Evolutionary conservation across 2,329 filamentous ascomycete species (phyloP).

Genomic region (Bertia moriformis): DNA sequence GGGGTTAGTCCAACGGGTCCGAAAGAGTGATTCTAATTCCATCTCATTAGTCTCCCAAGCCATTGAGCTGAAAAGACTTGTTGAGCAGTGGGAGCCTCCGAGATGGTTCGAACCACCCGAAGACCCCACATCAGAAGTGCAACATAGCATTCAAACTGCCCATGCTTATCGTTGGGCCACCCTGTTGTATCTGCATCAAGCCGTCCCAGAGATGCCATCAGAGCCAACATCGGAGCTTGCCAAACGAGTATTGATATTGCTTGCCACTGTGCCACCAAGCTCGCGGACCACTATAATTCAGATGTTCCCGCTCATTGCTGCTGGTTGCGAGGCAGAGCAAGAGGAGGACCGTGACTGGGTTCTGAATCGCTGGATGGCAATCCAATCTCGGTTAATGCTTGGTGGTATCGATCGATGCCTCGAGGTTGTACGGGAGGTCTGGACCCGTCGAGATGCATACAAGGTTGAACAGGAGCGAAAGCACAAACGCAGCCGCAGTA

Average conservation of each 20-base stretch:
- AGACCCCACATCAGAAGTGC: constrained; percentile 42
- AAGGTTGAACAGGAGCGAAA: constrained; percentile 21
- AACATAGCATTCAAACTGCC: constrained; percentile 47
- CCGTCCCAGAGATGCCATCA: constrained; percentile 45
- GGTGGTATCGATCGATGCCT: constrained; percentile 44
- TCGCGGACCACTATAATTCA: constrained; percentile 50
- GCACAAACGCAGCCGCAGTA: neutral
- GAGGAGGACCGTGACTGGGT: constrained; percentile 47
- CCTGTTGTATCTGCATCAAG: constrained; percentile 51
- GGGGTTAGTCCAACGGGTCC: constrained; percentile 42
- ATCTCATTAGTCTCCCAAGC: constrained; percentile 42
- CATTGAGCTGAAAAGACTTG: constrained; percentile 40
- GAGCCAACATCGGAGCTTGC: constrained; percentile 36
- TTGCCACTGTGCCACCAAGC: constrained; percentile 42
- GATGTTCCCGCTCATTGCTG: constrained; percentile 50
- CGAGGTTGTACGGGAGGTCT: constrained; percentile 44
- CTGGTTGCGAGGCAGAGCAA: constrained; percentile 41
- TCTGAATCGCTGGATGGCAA: constrained; percentile 37
- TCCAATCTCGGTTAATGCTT: constrained; percentile 46
- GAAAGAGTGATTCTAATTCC: constrained; percentile 33
- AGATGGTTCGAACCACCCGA: constrained; percentile 42
- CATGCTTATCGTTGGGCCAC: constrained; percentile 53
- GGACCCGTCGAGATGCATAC: constrained; percentile 39
- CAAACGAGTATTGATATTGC: constrained; percentile 36
- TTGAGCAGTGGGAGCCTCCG: constrained; percentile 46